Base-by-base conservation (phyloP, 148 eudicot genomes). In the Rhododendron kiyosumense region DNA sequence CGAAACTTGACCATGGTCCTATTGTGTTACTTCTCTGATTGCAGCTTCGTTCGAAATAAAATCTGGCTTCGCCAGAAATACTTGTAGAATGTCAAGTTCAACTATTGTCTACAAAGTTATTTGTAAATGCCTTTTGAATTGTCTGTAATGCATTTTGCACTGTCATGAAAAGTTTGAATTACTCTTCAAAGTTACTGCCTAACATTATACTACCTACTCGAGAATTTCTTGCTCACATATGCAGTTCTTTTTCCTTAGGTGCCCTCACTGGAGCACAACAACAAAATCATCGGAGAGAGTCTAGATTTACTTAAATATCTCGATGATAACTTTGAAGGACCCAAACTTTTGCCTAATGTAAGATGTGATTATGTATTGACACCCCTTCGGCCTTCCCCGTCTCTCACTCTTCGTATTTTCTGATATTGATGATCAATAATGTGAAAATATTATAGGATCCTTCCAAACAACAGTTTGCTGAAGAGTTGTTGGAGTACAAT, bases 211-310 rank as follows among this genome's bases (percentile, higher is more conserved):
- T 0, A 24, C 18, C n/a, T 18, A 15, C n/a, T 36, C 36, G 0
- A 20, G 11, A 15, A 4, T 75, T 34, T 32, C 73, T 65, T 32
- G 67, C 18, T 83, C 7, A 81, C 20, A 63, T 63, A 34, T 69
- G 32, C 7, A 0, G 46, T 57, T 17, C 4, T 26, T 45, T 41
- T 74, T 71, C 48, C 84, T n/a, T 69, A 94, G 96, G 98, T 95
- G 43, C 98, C 98, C 52, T 73, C 95, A 24, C 88, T 95, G 90
- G 98, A 95, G 83, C 93, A 94, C 91, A 87, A 94, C 81, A 89
- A 88, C 65, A 86, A 91, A 84, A 78, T 94, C 48, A 91, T 69
- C 26, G 94, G 92, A 81, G 97, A 95, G 87, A 95, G 97, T 61
- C 89, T 95, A 82, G 97, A 94, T 82, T 87, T 95, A 86, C 51